phyloP scores from a whole-genome alignment of 805 yeast species.

The Teunomyces funiuensis region DNA sequence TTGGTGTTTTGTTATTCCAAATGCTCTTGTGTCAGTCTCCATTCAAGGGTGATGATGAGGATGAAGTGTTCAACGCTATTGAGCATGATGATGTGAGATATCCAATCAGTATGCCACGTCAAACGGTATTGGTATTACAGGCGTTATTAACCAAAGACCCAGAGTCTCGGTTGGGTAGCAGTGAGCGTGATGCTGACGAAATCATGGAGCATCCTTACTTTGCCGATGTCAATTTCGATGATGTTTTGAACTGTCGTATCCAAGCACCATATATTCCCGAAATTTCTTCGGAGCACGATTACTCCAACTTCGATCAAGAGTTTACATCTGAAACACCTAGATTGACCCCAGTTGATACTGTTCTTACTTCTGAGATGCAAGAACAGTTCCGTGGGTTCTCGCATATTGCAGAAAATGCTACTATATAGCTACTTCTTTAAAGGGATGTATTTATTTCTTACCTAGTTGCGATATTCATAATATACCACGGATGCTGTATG shows the following conservation, averaged over 20 bases:
- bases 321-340: constrained; percentile 94
- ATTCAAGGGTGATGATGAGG: constrained; percentile 95
- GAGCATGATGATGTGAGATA: constrained; percentile 94
- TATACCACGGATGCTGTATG: constrained; percentile 1
- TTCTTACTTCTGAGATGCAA: constrained; percentile 82
- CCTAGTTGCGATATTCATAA: not conserved
- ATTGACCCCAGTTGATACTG: constrained; percentile 89
- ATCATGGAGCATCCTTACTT: constrained; percentile 96
- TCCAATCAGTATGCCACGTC: constrained; percentile 96
- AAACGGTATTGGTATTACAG: constrained; percentile 91
- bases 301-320: constrained; percentile 89
- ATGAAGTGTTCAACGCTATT: constrained; percentile 95
- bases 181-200: constrained; percentile 86
- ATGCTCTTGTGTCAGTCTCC: constrained; percentile 97
- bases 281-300: constrained; percentile 83
- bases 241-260: constrained; percentile 65
- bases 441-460: constrained; percentile 1
- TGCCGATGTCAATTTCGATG: constrained; percentile 86
- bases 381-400: constrained; percentile 98
- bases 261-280: constrained; percentile 92
- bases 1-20: constrained; percentile 93
- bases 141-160: constrained; percentile 91
- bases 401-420: constrained; percentile 66
- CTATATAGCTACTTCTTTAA: constrained; percentile 20
- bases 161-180: constrained; percentile 75